phyloP scores from a whole-genome alignment of 225 moss, liverwort and hornwort species.

The Pseudoscleropodium purum region DNA sequence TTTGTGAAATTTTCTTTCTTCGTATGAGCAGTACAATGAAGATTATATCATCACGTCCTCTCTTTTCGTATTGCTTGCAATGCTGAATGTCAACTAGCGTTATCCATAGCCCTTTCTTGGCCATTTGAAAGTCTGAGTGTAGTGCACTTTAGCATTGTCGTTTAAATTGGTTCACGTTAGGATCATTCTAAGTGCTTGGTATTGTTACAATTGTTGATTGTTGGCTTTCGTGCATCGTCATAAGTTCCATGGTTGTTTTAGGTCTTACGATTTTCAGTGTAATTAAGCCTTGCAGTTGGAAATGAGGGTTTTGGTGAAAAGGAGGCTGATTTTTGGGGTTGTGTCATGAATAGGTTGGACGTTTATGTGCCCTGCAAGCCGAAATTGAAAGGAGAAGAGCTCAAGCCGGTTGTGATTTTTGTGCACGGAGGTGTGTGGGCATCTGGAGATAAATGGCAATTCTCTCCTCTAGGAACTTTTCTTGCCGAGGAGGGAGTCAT shows the following conservation, averaged over 20 bases:
- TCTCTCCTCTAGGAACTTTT: constrained; percentile 58
- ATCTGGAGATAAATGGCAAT: constrained; percentile 81
- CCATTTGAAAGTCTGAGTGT: background rate
- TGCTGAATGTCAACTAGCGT: background rate
- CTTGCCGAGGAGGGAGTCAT: constrained; percentile 76
- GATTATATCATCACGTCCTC: background rate
- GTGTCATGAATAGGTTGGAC: constrained; percentile 45
- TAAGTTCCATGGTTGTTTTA: background rate
- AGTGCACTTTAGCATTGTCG: background rate
- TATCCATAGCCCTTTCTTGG: background rate
- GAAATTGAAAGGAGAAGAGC: background rate
- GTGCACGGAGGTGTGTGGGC: constrained; percentile 97
- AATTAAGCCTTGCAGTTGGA: background rate
- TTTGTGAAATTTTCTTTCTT: background rate
- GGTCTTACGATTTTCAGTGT: background rate
- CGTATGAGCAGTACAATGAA: background rate
- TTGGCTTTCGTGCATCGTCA: background rate
- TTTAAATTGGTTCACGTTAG: background rate
- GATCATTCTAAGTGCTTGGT: background rate
- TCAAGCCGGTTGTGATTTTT: constrained; percentile 66
- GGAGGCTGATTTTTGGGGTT: background rate
- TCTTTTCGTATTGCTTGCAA: background rate
- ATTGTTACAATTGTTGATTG: background rate
- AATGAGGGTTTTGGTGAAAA: background rate
- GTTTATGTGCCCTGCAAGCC: constrained; percentile 46